Conservation (phyloP, 805 yeast species). For the Teunomyces atbi region DNA sequence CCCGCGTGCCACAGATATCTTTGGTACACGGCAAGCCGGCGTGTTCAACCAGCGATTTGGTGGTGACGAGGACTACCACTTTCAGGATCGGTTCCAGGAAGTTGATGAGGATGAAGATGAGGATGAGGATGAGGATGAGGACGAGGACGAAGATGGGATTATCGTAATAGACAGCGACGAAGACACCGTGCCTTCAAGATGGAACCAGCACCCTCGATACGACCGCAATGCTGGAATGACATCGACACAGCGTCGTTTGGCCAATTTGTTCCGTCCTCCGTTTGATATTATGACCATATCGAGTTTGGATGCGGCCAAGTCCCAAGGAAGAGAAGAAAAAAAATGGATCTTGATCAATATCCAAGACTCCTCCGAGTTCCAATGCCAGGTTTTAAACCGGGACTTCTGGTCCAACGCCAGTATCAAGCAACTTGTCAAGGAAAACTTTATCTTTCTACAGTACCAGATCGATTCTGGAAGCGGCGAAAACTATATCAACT, state of each 20-base stretch:
- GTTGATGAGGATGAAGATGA: constrained; percentile 24
- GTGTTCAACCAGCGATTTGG: constrained; percentile 60
- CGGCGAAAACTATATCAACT: constrained; percentile 68
- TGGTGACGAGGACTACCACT: constrained; percentile 34
- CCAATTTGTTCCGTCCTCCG: constrained; percentile 87
- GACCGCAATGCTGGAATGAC: constrained; percentile 36
- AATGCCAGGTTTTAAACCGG: constrained; percentile 85
- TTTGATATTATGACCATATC: constrained; percentile 76
- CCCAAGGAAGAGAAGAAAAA: constrained; percentile 55
- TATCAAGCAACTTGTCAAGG: constrained; percentile 62
- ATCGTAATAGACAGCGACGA: constrained; percentile 22
- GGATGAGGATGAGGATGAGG: constrained; percentile 38
- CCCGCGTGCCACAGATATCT: constrained; percentile 32
- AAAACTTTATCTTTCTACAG: constrained; percentile 80
- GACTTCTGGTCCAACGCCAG: constrained; percentile 83
- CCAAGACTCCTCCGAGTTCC: constrained; percentile 81
- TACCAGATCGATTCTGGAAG: constrained; percentile 74
- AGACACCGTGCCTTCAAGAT: not conserved
- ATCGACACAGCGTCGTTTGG: constrained; percentile 66
- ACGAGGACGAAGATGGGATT: constrained; percentile 16
- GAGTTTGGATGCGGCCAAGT: constrained; percentile 72
- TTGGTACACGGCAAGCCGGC: constrained; percentile 48
- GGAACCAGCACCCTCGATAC: constrained; percentile 15
- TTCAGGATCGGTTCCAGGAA: constrained; percentile 17
- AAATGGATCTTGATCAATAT: constrained; percentile 88